Evolutionary conservation across 805 yeast species (phyloP), one percentile per base, ranked within the genome.

Genomic region (Zygotorulaspora chibaensis): DNA sequence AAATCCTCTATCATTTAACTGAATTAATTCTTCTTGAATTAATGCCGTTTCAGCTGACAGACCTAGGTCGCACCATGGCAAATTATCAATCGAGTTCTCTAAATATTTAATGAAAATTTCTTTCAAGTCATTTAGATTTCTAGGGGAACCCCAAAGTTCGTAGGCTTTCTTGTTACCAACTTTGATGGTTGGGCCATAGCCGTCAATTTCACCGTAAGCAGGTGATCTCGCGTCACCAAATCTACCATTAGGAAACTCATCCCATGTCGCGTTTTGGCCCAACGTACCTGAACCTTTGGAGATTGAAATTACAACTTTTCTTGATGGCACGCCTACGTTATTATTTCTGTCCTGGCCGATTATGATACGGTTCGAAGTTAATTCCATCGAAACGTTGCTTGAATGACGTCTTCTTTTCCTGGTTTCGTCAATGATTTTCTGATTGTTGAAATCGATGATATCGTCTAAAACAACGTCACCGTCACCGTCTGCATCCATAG

Each of bases 181-280:
- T 59, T 90, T 90, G 57, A 93, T 76, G 2, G 85, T 79, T 0
- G 97, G 96, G 2, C 98, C 98, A 64, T 91, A 93, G 26, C 98
- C 98, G 64, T 90, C 97, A 57, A 91, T 87, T 68, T 91, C 97
- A 72, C 98, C 99, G 66, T 86, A 91, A 1, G 98, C 98, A 15
- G 97, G 96, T 28, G 96, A 87, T 58, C 93, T 75, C 0, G 96
- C 86, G 68, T 89, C 96, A 69, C 97, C 95, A 65, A 87, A 88
- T 69, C 98, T 77, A 62, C 97, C 96, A 66, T 90, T 88, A 23
- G 96, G 93, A 66, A 87, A 90, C 60, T 90, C 98, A 71, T 90
- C 98, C 98, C 98, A 90, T 1, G 90, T 86, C 3, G 95, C 96
- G 63, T 87, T 93, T 57, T 87, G 80, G 29, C 96, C 96, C 23